These are phyloP conservation scores for Nemania sp. DNA, from an alignment of 2,329 filamentous ascomycete species.

Conservation along the genomic window DNA sequence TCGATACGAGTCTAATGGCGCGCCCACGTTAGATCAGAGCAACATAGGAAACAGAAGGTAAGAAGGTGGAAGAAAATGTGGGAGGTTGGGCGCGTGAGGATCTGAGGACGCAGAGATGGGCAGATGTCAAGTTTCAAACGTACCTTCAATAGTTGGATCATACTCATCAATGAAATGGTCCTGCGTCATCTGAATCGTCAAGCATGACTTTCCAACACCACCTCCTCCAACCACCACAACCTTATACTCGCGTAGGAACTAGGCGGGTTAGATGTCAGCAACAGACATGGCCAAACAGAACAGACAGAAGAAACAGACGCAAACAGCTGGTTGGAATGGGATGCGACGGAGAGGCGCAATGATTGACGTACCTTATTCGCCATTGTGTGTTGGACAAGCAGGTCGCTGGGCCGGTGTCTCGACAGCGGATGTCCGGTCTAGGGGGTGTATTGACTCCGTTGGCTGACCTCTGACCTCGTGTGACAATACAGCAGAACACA, in stretches of 20 bases:
- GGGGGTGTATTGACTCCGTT: conserved; percentile 7
- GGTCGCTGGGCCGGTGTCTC: conserved; percentile 30
- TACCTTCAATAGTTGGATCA: conserved; percentile 98
- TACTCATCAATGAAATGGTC: conserved; percentile 99
- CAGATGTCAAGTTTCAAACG: conserved; percentile 36
- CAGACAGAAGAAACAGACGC: not conserved
- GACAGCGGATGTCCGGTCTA: conserved; percentile 15
- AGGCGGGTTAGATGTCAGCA: conserved; percentile 30
- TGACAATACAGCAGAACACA: conserved; percentile 14
- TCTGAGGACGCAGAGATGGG: too few species aligned
- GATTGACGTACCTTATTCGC: conserved; percentile 45
- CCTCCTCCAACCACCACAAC: conserved; percentile 96
- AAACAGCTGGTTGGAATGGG: conserved; percentile 3
- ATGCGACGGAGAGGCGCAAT: conserved; percentile 7
- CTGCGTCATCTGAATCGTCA: conserved; percentile 95
- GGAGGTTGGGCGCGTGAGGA: too few species aligned
- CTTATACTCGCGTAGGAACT: conserved; percentile 93
- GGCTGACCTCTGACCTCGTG: conserved; percentile 6
- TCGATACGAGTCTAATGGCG: conserved; percentile 84
- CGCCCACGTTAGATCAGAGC: conserved; percentile 15
- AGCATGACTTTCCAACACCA: conserved; percentile 98
- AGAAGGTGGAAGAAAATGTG: not conserved
- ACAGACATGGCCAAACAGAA: conserved; percentile 3
- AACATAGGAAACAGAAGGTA: conserved; percentile 28
- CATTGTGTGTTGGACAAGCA: conserved; percentile 40